Evolutionary conservation across 306 rosid genomes (phyloP), one percentile per base, ranked within the genome.

Genomic region (Pyrus pyrifolia): DNA sequence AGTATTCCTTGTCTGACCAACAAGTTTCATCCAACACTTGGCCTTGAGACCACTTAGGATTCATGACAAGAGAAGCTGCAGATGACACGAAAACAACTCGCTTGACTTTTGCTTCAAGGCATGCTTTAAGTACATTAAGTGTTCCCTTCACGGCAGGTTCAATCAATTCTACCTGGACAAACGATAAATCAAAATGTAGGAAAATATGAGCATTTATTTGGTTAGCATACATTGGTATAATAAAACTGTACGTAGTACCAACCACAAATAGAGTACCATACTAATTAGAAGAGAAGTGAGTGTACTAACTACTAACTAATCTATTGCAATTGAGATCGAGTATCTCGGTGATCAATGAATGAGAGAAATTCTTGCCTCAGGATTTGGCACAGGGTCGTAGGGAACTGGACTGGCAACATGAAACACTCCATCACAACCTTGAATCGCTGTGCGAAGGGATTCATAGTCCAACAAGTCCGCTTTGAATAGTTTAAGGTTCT

Each of bases 61-160:
- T 79, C 80, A 53, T 4, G 8, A 3, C 1, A 49, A 83, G 82
- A 23, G 87, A 82, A 68, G 82, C 64, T 18, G 0, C 45, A 29
- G 89, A 76, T 7, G 89, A 86, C 52, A 86, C 86, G 23, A 52
- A 80, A 55, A 86, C 82, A 15, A 86, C 78, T 22, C 84, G 82
- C 78, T 78, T 79, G 25, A 83, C 79, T 60, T 86, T 81, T 11
- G 84, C 84, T 67, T 81, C 86, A 25, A 65, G 62, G 40, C 84
- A 81, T 18, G 82, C 84, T 76, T 86, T 79, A 17, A 81, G 87
- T 49, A 83, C 86, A 67, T 88, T 89, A 38, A 45, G 22, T 49
- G 94, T 88, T 62, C 97, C 97, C 68, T 87, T 87, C 70, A 91
- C 88, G 22, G 94, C 89, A 53, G 91, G 93, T 70, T 87, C 97